Conservation (phyloP, 106 monocot genomes). For the Dioscorea alata region DNA sequence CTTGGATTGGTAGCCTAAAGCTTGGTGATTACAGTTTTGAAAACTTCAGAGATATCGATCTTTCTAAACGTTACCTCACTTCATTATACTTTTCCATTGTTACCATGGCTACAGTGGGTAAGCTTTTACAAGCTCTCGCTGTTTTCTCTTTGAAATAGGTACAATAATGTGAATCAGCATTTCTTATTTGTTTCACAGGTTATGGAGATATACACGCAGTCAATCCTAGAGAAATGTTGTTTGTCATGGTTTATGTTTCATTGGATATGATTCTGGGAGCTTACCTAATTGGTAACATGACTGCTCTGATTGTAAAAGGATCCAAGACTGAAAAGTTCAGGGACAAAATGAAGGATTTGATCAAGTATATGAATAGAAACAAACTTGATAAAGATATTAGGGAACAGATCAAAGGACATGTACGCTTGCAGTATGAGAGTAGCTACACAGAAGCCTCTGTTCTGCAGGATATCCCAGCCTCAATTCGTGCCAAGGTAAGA, state of each 20-base stretch:
- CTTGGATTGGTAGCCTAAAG: conserved; percentile 91
- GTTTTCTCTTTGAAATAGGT: neutral
- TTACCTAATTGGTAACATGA: conserved; percentile 94
- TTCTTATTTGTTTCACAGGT: conserved; percentile 27
- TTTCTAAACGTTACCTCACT: conserved; percentile 65
- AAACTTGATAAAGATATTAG: conserved; percentile 68
- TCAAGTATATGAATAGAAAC: conserved; percentile 88
- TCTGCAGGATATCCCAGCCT: conserved; percentile 79
- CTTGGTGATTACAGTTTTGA: conserved; percentile 67
- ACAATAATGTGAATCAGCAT: neutral
- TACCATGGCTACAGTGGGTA: conserved; percentile 97
- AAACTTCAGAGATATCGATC: conserved; percentile 75
- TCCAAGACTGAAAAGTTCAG: conserved; percentile 89
- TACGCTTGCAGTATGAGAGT: conserved; percentile 85
- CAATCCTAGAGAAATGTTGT: conserved; percentile 87
- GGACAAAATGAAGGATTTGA: conserved; percentile 91
- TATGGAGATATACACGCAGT: conserved; percentile 98
- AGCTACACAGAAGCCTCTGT: conserved; percentile 76
- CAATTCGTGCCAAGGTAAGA: conserved; percentile 86
- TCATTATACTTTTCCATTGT: conserved; percentile 91
- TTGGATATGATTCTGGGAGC: conserved; percentile 97
- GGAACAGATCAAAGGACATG: conserved; percentile 85
- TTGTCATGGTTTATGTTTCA: conserved; percentile 88
- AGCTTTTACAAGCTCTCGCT: neutral
- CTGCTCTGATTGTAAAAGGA: conserved; percentile 93